Evolutionary conservation across 805 yeast genomes (phyloP).

Genomic region (Metschnikowia drakensbergensis): DNA sequence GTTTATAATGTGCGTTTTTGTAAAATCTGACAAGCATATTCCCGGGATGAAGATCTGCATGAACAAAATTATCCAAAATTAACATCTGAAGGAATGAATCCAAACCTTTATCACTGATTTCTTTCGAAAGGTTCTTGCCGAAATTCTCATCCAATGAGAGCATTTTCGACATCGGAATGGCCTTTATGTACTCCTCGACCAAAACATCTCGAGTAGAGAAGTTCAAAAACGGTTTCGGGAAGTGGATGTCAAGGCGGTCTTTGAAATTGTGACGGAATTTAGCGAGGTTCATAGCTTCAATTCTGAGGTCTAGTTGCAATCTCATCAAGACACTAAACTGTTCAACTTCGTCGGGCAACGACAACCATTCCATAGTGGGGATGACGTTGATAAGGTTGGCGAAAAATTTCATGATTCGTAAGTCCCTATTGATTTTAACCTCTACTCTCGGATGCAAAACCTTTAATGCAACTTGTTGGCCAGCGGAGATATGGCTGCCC

Average conservation of each 20-base stretch:
- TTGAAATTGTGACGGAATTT: conserved; percentile 69
- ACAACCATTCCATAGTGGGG: conserved; percentile 98
- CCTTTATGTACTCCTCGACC: conserved; percentile 82
- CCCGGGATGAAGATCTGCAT: conserved; percentile 97
- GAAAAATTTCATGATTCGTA: conserved; percentile 76
- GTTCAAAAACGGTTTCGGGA: conserved; percentile 71
- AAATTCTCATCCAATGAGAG: conserved; percentile 45
- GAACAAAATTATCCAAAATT: conserved; percentile 88
- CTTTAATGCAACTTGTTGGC: conserved; percentile 77
- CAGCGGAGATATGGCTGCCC: conserved; percentile 32
- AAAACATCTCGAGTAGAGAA: conserved; percentile 67
- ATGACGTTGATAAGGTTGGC: conserved; percentile 65
- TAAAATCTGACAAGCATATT: conserved; percentile 77
- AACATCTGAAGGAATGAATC: conserved; percentile 93
- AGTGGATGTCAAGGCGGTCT: conserved; percentile 56
- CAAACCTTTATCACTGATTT: conserved; percentile 73
- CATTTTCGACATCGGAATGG: conserved; percentile 74
- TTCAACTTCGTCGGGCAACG: conserved; percentile 89
- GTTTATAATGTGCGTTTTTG: conserved; percentile 43
- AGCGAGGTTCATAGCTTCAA: conserved; percentile 78
- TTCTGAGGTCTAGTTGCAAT: conserved; percentile 81
- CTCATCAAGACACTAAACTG: conserved; percentile 85
- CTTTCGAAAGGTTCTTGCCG: conserved; percentile 56
- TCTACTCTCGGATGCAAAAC: conserved; percentile 89
- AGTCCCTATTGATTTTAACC: conserved; percentile 68